Evolutionary conservation across 2,329 filamentous ascomycete species (phyloP), one percentile per base, ranked within the genome.

Genomic region (Colletotrichum sp.): DNA sequence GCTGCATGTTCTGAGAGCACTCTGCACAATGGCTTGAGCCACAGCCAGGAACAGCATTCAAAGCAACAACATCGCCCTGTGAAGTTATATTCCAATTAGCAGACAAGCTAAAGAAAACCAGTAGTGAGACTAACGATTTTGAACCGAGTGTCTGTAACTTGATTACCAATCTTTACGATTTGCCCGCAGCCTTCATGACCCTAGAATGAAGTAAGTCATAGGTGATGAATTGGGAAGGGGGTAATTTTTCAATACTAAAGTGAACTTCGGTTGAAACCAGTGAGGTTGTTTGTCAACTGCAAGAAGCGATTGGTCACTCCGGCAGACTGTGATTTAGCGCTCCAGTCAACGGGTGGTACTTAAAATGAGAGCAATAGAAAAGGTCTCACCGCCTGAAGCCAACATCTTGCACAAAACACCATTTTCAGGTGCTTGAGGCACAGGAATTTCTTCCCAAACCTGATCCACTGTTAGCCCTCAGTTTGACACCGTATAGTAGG

Each of bases 1-100:
- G 85, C 5, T 82, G 73, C 1, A 88, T 76, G 49, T 85, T 84
- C 1, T 84, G 81, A 4, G 83, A 84, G 64, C 86, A 88, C 72
- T 88, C 85, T 0, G 81, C 68, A 77, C 85, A 87, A 25, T 78
- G 77, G 5, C 71, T 34, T 6, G 73, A 32, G 6, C 82, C 82
- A 71, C 85, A 86, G 12, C 84, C 82, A 11, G 83, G 81, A 27
- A 83, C 80, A 2, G 79, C 79, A 70, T 82, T 78, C 29, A 84
- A 78, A 11, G 80, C 82, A 25, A 84, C 82, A 13, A 81, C 73
- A 61, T 84, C 82, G 4, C 83, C 83, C 80, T 81, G 6, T 62
- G 32, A 25, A 7, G 30, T 25, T 30, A 7, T 15, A 8, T 57
- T 13, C 44, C 44, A 52, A 22, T 16, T n/a, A 27, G 49, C 32